Evolutionary conservation across 768 basidiomycete species (phyloP), one percentile per base, ranked within the genome.

Genomic region (Russula brevipes): DNA sequence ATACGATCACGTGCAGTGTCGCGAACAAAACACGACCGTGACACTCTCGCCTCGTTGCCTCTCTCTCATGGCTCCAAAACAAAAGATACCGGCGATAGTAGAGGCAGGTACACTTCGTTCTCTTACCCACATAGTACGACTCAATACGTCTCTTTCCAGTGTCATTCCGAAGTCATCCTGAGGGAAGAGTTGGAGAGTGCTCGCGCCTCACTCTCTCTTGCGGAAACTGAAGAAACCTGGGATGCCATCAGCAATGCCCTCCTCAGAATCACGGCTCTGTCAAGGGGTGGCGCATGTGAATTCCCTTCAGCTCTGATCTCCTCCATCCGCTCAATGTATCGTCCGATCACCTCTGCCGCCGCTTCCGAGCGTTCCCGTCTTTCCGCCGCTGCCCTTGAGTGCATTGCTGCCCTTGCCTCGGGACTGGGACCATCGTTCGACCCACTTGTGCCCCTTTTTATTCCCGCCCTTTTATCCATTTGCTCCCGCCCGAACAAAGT

Each of bases 191-290:
- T 66, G 58, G 64, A 54, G 11, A 30, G 73, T 44, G 67, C 82
- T 24, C 78, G 78, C 60, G 71, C 76, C 66, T 71, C 75, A 30
- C 64, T 82, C 19, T 69, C 75, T 58, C 76, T 82, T 14, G 70
- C 78, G 39, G 91, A 93, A 72, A 83, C 87, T 3, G 91, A 93
- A 71, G 89, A 93, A 35, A 83, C 83, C 14, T 93, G 91, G 91
- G 88, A 91, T 60, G 77, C 73, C 17, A 88, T 92, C 52, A 72
- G 80, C 2, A 76, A 80, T 41, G 78, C 79, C 4, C 70, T 90
- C 54, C 59, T 69, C 24, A 71, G 76, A 14, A 72, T 91, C 24
- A 77, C 77, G 2, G 71, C 73, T 5, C 71, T 87, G 5, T 82
- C 79, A 65, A 78, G 79, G 41, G 78, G 81, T 56, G 83, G 81